Evolutionary conservation across 129 eudicot species (phyloP), one percentile per base, ranked within the genome.

Genomic region (Silybum marianum): DNA sequence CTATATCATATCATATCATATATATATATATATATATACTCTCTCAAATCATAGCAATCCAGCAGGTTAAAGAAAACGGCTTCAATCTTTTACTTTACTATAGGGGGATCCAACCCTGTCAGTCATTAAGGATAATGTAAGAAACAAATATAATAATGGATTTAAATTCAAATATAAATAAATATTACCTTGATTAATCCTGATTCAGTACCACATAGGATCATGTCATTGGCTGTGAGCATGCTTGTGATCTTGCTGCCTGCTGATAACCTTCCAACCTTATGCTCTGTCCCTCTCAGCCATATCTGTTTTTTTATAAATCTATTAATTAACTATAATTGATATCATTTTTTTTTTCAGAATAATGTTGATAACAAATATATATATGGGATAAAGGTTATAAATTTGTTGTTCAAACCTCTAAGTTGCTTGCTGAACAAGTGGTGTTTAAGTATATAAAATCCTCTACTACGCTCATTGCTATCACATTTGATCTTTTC

Each of bases 101-200:
- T 13, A 93, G 87, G 22, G 97, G 97, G 60, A 93, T 93, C 97
- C 96, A 93, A 11, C 97, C 97, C 97, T 93, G 92, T 79, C 6
- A 62, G 32, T 72, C 84, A 67, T 11, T 42, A 44, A 13, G 19
- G 14, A 73, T 32, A 39, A 39, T 14, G 38, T 63, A 38, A 77
- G 26, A 19, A 21, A 63, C 60, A 77, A 63, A 7, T 14, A 40
- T 2, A 11, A 40, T 2, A 9, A 40, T 9, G 9, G 2, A 39
- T 7, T 7, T 44, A 11, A 44, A 44, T 11, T 10, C 0, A 10
- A 72, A 1, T 39, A 0, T 16, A 65, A 38, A 38, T 6, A 34
- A 66, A 77, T 74, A 48, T 72, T 60, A 93, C 98, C 96, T 87
- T 93, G 67, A 93, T 93, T 65, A 90, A 48, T 26, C 98, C 98